Conservation (phyloP, 768 basidiomycete genomes). For the Leccinum uliginosum region DNA sequence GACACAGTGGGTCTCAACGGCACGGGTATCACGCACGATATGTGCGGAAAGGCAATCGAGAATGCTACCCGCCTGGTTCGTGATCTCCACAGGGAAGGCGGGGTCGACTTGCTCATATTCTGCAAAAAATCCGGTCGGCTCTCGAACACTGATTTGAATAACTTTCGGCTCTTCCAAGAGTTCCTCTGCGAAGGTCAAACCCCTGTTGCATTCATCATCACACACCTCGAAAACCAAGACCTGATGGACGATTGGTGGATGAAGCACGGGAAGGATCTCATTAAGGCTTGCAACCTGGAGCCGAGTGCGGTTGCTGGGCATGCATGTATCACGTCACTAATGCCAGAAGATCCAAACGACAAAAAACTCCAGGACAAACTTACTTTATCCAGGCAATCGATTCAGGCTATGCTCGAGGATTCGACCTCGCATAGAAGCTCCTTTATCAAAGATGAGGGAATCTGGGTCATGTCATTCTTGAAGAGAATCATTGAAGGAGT, state of each 20-base stretch:
- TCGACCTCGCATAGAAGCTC: constrained; percentile 16
- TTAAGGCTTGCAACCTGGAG: constrained; percentile 7
- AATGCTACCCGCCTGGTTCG: constrained; percentile 29
- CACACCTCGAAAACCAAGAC: constrained; percentile 31
- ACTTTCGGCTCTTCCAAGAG: constrained; percentile 34
- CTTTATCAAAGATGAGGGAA: constrained; percentile 12
- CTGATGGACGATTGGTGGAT: constrained; percentile 33
- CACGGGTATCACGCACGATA: constrained; percentile 1
- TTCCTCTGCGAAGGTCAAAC: constrained; percentile 36
- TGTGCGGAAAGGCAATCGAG: constrained; percentile 16
- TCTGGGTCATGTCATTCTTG: constrained; percentile 24
- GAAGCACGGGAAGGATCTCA: constrained; percentile 14
- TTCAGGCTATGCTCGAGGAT: constrained; percentile 20
- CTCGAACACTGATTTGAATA: constrained; percentile 22
- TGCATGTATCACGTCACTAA: constrained; percentile 27
- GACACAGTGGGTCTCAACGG: constrained; percentile 33
- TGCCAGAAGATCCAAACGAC: neutral
- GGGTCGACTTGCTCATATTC: constrained; percentile 38
- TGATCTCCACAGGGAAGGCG: constrained; percentile 25
- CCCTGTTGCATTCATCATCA: constrained; percentile 37
- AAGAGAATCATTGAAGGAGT: constrained; percentile 14
- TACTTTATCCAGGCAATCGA: constrained; percentile 11
- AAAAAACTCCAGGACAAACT: constrained; percentile 4
- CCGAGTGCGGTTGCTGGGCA: constrained; percentile 18
- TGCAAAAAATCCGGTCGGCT: constrained; percentile 32